Base-by-base conservation (phyloP, 2,329 filamentous ascomycete genomes). In the Thielaviopsis punctulata region DNA sequence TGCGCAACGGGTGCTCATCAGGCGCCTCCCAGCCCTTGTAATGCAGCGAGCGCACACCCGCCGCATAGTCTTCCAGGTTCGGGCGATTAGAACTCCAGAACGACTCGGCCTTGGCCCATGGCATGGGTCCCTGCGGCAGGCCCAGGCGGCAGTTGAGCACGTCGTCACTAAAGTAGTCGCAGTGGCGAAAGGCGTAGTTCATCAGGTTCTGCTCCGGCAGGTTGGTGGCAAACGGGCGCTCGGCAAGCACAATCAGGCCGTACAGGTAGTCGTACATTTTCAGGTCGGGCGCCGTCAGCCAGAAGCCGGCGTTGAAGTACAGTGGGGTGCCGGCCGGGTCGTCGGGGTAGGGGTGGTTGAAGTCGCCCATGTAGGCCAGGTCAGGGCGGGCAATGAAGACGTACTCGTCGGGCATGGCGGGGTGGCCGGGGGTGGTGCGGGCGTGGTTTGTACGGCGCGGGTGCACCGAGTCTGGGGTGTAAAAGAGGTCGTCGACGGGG, bases 131-230 rank as follows among this genome's bases (percentile, higher is more conserved):
- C 4, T 48, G 33, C 4, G 53, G 53, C 8, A 47, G n/a, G 18
- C 53, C 53, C 12, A 49, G 27, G 13, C 45, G 45, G 36, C 50
- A 52, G 9, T 45, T 43, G 6, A 52, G 47, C 23, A 49, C 21
- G n/a, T 52, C 49, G 47, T 50, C 43, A 15, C 23, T 21, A 30
- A 46, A 55, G 48, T 48, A 52, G 41, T 57, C 55, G 45, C 56
- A 57, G 21, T 55, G 52, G 3, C 68, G 60, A 55, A 68, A 67
- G 2, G 66, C 69, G 56, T 71, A 70, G 57, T 70, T 70, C 18
- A 69, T 59, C 23, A 72, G 57, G 54, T 65, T 65, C 57, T 71
- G 69, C 55, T 70, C 68, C 56, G 66, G 65, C 15, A 62, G 64
- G 19, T 60, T 59, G 0, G 65, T 61, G 43, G 67, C 60, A 56